Conservation (phyloP, 139 green algal species). For the Asterochloris sp. region DNA sequence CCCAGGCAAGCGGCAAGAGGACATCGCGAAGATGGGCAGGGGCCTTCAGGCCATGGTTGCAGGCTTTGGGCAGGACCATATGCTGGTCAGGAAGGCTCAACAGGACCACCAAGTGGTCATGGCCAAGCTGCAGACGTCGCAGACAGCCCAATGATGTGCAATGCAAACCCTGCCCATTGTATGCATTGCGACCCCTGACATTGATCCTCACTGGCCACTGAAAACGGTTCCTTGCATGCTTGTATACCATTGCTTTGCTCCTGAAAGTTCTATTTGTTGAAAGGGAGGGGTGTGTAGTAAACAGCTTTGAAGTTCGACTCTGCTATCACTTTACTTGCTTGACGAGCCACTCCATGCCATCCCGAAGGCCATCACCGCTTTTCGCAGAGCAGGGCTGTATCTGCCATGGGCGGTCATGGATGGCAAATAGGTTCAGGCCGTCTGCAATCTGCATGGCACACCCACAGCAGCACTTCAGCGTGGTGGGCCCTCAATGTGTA, state of each 20-base stretch:
- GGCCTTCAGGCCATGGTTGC: conserved; percentile 9
- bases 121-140: background rate
- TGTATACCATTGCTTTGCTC: too few species aligned
- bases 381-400: conserved; percentile 73
- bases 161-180: too few species aligned
- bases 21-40: conserved; percentile 9
- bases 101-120: background rate
- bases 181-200: too few species aligned
- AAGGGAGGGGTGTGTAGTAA: too few species aligned
- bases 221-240: too few species aligned
- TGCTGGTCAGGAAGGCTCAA: conserved; percentile 15
- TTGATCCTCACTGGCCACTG: too few species aligned
- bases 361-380: conserved; percentile 49
- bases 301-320: background rate
- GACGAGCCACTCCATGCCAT: conserved; percentile 75
- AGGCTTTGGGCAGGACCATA: conserved; percentile 11
- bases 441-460: conserved; percentile 43
- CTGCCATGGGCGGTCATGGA: conserved; percentile 71
- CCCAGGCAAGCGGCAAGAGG: background rate
- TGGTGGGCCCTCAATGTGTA: background rate
- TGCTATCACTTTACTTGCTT: conserved; percentile 39
- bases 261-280: too few species aligned
- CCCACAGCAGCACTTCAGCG: background rate
- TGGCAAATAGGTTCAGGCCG: conserved; percentile 50
- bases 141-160: background rate